A percentile compares a stretch with the other conserved stretches of the same genome.
Evolutionary conservation across 2,329 filamentous ascomycete species (phyloP).

Genomic region (Byssothecium circinans): DNA sequence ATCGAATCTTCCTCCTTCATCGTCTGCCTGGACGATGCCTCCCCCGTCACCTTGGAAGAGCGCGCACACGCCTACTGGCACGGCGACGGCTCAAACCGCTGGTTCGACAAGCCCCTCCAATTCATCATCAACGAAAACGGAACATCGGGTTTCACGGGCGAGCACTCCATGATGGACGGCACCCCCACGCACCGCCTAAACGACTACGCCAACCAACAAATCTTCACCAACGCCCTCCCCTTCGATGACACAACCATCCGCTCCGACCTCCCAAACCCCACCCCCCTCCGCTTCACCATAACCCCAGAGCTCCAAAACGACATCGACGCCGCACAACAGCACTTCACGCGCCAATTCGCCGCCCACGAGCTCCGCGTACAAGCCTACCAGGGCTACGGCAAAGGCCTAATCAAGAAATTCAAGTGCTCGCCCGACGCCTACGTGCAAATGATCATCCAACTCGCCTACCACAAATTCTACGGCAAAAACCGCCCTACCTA

Average conservation of each 20-base stretch:
- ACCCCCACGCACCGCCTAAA: slow-evolving; percentile 96
- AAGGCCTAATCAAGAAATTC: slow-evolving; percentile 99
- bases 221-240: slow-evolving; percentile 93
- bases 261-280: slow-evolving; percentile 80
- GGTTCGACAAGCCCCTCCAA: slow-evolving; percentile 97
- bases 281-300: slow-evolving; percentile 75
- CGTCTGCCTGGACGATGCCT: slow-evolving; percentile 88
- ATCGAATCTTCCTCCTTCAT: slow-evolving; percentile 91
- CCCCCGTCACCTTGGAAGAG: slow-evolving; percentile 91
- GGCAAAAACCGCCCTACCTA: slow-evolving; percentile 97
- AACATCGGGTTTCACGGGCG: slow-evolving; percentile 94
- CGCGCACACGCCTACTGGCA: slow-evolving; percentile 97
- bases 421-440: slow-evolving; percentile 97
- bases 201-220: slow-evolving; percentile 88
- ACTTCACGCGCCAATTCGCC: slow-evolving; percentile 80
- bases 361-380: slow-evolving; percentile 91
- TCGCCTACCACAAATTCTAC: slow-evolving; percentile 99
- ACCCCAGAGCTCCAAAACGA: slow-evolving; percentile 72
- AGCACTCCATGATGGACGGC: slow-evolving; percentile 99
- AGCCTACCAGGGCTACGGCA: slow-evolving; percentile 96
- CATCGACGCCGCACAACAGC: slow-evolving; percentile 74
- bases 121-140: slow-evolving; percentile 99
- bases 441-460: slow-evolving; percentile 97
- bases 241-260: slow-evolving; percentile 77
- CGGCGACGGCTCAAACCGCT: slow-evolving; percentile 91